Evolutionary conservation across 2,329 filamentous ascomycete genomes (phyloP).

Genomic region (Fusarium camptoceras): DNA sequence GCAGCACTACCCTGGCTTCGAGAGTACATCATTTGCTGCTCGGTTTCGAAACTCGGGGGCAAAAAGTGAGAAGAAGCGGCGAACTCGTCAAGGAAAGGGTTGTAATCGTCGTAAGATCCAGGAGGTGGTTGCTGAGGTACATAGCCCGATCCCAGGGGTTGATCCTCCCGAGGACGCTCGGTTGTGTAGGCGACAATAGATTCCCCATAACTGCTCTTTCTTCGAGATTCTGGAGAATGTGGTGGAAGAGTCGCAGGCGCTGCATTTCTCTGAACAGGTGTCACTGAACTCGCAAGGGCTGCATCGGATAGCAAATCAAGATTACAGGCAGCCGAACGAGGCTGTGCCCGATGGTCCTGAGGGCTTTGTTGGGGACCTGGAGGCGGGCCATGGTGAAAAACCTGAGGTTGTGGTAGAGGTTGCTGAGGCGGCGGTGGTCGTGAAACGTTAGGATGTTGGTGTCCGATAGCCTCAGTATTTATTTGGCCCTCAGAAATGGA

Average conservation of each 20-base stretch:
- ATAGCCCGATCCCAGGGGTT: conserved; percentile 55
- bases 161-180: conserved; percentile 62
- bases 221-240: conserved; percentile 54
- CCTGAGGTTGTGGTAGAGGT: conserved; percentile 42
- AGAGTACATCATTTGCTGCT: conserved; percentile 66
- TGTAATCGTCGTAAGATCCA: conserved; percentile 66
- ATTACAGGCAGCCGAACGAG: conserved; percentile 64
- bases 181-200: conserved; percentile 56
- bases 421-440: conserved; percentile 47
- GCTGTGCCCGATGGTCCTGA: conserved; percentile 60
- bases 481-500: conserved; percentile 62
- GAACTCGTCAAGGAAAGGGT: conserved; percentile 70
- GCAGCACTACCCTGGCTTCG: conserved; percentile 55
- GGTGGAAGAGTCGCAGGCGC: conserved; percentile 58
- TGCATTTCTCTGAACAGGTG: conserved; percentile 64
- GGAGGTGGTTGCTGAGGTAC: conserved; percentile 46
- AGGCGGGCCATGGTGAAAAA: conserved; percentile 56
- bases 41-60: conserved; percentile 65
- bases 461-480: conserved; percentile 59
- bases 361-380: conserved; percentile 53
- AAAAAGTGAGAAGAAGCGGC: conserved; percentile 66
- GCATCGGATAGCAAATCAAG: conserved; percentile 70
- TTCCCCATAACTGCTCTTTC: conserved; percentile 63
- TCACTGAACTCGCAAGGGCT: conserved; percentile 68
- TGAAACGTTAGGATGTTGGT: conserved; percentile 51